phyloP scores from a whole-genome alignment of 805 yeast genomes.

The Hanseniaspora hatyaiensis region DNA sequence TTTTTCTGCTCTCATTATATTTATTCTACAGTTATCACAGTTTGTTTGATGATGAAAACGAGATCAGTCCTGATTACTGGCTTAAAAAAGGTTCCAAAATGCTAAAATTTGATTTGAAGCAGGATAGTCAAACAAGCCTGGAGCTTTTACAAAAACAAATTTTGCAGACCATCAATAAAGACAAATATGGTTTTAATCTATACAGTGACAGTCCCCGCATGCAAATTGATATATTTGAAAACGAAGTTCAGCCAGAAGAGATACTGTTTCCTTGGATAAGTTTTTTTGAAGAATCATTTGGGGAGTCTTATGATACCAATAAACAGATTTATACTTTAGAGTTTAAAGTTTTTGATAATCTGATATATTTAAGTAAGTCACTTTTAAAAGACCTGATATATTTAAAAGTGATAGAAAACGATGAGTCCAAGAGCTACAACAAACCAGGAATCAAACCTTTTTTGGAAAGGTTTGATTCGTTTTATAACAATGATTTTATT shows the following conservation, averaged over 20 bases:
- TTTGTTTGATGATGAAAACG: slow-evolving; percentile 10
- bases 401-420: background rate
- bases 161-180: background rate
- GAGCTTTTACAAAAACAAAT: background rate
- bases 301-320: background rate
- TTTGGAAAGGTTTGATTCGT: slow-evolving; percentile 9
- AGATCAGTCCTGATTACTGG: background rate
- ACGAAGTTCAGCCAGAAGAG: slow-evolving; percentile 11
- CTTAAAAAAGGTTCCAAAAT: background rate
- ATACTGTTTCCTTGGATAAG: slow-evolving; percentile 14
- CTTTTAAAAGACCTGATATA: slow-evolving; percentile 13
- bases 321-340: background rate
- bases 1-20: slow-evolving; percentile 5
- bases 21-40: slow-evolving; percentile 11
- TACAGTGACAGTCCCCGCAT: background rate
- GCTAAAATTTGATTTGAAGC: background rate
- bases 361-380: slow-evolving; percentile 3
- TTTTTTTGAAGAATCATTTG: slow-evolving; percentile 3
- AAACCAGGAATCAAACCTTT: slow-evolving; percentile 6
- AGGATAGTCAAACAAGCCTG: background rate
- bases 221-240: background rate
- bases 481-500: slow-evolving; percentile 13
- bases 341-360: slow-evolving; percentile 1
- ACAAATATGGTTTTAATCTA: too few species aligned
- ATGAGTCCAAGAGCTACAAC: background rate